Base-by-base conservation (phyloP, 306 rosid genomes). In the Crotalaria pallida region DNA sequence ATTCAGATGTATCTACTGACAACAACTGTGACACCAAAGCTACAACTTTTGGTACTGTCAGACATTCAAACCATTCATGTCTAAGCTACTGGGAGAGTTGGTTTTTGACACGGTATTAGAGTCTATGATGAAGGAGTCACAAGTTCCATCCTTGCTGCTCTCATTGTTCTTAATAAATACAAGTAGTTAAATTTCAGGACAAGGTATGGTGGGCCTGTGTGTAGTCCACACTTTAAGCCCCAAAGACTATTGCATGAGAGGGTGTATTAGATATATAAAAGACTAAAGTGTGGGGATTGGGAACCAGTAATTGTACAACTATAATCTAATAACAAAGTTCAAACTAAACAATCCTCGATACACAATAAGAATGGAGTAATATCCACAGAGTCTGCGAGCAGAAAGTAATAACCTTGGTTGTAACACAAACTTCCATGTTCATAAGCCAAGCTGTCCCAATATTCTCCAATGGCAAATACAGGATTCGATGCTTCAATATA, bases 381-480 rank as follows among this genome's bases (percentile, higher is more conserved):
- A 71, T 56, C 52, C 65, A 78, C 18, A 26, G 64, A 49, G 57
- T 67, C 58, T 48, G 38, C 13, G 12, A 29, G 69, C 43, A 49
- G 56, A 53, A 58, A 52, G 64, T 56, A 49, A 58, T 65, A 75
- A 89, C 96, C 92, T 89, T 89, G 96, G 67, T 78, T 87, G 83
- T 89, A 85, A 44, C 84, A 81, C 86, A 89, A 80, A 73, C 72
- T 76, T 49, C 86, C 90, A 51, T 83, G 84, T 73, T 85, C 88
- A 80, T 89, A 89, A 52, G 56, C 76, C 79, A 87, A 73, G 75
- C 87, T 79, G 83, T 89, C 96, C 96, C 96, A 89, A 67, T 89
- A 89, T 76, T 89, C 96, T 81, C 96, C 96, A 58, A 89, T 82
- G 44, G 96, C 81, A 78, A 87, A 89, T n/a, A 69, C 80, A 0